Evolutionary conservation across 352 stramenopile genomes (phyloP).

Genomic region (Globisporangium barbulae): DNA sequence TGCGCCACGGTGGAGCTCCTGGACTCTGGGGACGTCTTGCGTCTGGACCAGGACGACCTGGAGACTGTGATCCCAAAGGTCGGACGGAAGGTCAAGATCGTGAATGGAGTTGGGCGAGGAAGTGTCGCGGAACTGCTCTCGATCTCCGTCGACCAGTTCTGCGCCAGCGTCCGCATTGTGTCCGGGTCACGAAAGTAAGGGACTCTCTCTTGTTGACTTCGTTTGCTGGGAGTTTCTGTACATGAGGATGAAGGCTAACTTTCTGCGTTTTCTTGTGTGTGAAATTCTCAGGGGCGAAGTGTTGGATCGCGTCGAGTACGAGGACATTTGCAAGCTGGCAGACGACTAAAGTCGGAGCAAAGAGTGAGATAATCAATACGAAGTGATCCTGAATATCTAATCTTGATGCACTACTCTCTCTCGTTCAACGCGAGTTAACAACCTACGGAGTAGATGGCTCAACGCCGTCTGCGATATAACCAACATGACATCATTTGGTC

Average conservation of each 20-base stretch:
- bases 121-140: conserved; percentile 59
- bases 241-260: not conserved
- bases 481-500: not conserved
- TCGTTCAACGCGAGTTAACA: not conserved
- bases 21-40: conserved; percentile 77
- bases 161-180: conserved; percentile 59
- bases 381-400: not conserved
- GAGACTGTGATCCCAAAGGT: conserved; percentile 87
- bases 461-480: conserved; percentile 9
- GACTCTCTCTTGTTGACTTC: not conserved
- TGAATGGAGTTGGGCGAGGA: conserved; percentile 67
- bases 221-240: not conserved
- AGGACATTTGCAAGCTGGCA: conserved; percentile 75
- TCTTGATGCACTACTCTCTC: not conserved
- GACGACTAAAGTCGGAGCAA: conserved; percentile 27
- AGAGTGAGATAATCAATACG: not conserved
- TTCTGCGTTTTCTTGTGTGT: conserved; percentile 6
- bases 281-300: conserved; percentile 42
- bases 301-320: conserved; percentile 74
- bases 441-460: conserved; percentile 6
- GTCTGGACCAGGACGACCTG: conserved; percentile 86
- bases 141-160: conserved; percentile 69
- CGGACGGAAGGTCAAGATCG: conserved; percentile 65
- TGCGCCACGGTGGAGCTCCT: conserved; percentile 78
- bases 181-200: conserved; percentile 50